These are phyloP conservation scores for Aspergillus sparsus DNA, from an alignment of 495 filamentous ascomycete genomes.

Conservation along the genomic window DNA sequence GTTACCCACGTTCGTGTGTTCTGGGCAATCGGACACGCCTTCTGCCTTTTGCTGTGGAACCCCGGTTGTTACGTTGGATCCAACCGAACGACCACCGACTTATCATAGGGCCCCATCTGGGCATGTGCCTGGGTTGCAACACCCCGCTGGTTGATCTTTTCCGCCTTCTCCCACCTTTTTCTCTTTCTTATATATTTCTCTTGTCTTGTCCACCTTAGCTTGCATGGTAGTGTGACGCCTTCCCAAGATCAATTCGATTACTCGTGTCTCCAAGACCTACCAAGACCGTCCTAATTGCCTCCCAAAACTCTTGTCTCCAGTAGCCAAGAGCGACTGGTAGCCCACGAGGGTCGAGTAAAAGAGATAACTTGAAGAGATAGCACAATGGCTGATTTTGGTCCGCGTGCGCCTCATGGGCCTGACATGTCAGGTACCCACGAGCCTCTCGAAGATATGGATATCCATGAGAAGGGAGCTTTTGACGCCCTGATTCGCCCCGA, in stretches of 20 bases:
- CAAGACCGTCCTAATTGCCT: constrained; percentile 17
- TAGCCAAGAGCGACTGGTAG: constrained; percentile 16
- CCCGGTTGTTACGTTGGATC: constrained; percentile 19
- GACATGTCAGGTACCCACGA: constrained; percentile 54
- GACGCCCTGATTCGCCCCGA: constrained; percentile 73
- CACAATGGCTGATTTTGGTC: constrained; percentile 56
- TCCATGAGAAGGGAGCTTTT: constrained; percentile 71
- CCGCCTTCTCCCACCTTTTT: constrained; percentile 28
- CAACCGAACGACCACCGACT: constrained; percentile 25
- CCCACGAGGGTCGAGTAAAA: neutral
- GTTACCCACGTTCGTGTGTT: constrained; percentile 5
- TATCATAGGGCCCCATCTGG: constrained; percentile 31
- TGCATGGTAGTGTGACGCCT: constrained; percentile 27
- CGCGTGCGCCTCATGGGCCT: constrained; percentile 56
- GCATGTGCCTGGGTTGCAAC: constrained; percentile 27
- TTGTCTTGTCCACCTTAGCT: constrained; percentile 29
- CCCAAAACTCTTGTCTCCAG: constrained; percentile 16
- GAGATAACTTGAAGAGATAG: neutral
- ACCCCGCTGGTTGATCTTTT: constrained; percentile 21
- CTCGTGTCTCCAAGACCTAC: constrained; percentile 4
- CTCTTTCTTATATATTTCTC: constrained; percentile 28
- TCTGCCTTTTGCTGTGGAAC: constrained; percentile 22
- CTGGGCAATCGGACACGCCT: constrained; percentile 6
- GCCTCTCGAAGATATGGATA: constrained; percentile 56
- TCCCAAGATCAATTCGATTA: constrained; percentile 19